phyloP scores from a whole-genome alignment of 2,329 filamentous ascomycete genomes.

The Colletotrichum echinochloae region DNA sequence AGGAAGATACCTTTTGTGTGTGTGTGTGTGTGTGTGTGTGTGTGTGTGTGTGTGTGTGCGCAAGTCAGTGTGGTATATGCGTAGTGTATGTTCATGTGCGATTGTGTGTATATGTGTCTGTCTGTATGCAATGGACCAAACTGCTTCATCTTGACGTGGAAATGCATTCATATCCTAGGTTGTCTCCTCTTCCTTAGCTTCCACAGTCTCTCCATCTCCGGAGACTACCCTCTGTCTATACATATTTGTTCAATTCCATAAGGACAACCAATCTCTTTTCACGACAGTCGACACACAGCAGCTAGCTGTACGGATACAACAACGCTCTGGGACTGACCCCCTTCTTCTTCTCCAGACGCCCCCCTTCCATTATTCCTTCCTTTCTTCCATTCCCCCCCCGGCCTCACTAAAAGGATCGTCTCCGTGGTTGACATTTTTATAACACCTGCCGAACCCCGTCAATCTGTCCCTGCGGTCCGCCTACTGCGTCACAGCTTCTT shows the following conservation, averaged over 20 bases:
- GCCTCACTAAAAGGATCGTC: constrained; percentile 40
- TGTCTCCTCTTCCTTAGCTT: constrained; percentile 2
- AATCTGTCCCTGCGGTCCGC: constrained; percentile 36
- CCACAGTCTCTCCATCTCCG: constrained; percentile 9
- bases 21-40: constrained; percentile 1
- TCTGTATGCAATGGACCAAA: constrained; percentile 23
- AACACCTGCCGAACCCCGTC: constrained; percentile 41
- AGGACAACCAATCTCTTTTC: constrained; percentile 28
- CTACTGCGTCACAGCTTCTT: constrained; percentile 39
- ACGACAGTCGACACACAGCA: neutral
- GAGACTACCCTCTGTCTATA: neutral
- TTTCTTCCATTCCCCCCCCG: constrained; percentile 28
- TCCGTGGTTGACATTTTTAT: constrained; percentile 41
- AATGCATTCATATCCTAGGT: constrained; percentile 21
- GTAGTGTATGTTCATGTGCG: constrained; percentile 12
- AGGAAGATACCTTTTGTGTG: neutral
- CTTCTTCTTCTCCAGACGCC: constrained; percentile 4
- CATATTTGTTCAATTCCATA: constrained; percentile 22
- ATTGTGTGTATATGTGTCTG: neutral
- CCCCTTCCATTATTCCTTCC: constrained; percentile 12
- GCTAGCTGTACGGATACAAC: neutral
- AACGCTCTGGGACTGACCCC: constrained; percentile 7
- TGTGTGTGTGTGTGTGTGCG: neutral
- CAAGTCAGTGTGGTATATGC: constrained; percentile 9
- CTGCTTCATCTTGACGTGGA: constrained; percentile 12